Conservation (phyloP, 495 filamentous ascomycete genomes). For the Umbilicaria muhlenbergii region DNA sequence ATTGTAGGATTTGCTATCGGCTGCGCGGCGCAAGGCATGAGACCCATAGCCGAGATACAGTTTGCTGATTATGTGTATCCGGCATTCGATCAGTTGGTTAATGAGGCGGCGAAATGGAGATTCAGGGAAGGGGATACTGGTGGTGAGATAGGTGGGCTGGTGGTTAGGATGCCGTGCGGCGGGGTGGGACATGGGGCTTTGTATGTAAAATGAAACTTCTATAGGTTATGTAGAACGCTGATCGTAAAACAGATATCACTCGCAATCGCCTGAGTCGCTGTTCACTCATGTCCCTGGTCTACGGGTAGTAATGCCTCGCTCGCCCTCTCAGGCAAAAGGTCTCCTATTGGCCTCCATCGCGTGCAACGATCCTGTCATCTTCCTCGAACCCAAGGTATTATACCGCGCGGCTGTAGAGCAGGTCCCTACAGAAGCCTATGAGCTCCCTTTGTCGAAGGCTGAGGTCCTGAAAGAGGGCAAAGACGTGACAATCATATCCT, state of each 20-base stretch:
- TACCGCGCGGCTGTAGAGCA: conserved; percentile 94
- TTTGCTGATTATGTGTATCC: conserved; percentile 97
- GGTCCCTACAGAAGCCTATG: conserved; percentile 71
- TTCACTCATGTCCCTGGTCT: conserved; percentile 89
- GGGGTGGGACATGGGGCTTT: conserved; percentile 91
- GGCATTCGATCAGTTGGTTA: conserved; percentile 94
- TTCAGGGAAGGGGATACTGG: conserved; percentile 68
- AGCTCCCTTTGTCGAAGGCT: conserved; percentile 73
- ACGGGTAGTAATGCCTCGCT: conserved; percentile 78
- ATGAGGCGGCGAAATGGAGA: conserved; percentile 86
- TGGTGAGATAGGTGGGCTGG: conserved; percentile 58
- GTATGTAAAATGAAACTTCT: conserved; percentile 24
- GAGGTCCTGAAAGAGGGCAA: conserved; percentile 74
- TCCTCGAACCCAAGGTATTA: conserved; percentile 93
- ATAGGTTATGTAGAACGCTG: conserved; percentile 4
- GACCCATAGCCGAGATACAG: conserved; percentile 89
- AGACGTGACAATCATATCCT: conserved; percentile 77
- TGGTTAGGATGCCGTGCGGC: conserved; percentile 87
- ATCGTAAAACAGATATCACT: conserved; percentile 51
- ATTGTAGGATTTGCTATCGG: conserved; percentile 92
- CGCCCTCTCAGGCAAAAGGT: conserved; percentile 84
- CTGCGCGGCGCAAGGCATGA: conserved; percentile 78
- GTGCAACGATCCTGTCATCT: conserved; percentile 79
- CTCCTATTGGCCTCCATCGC: conserved; percentile 61
- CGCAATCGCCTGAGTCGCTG: conserved; percentile 82